Percentiles rank a stretch among this genome's conserved stretches.
phyloP scores from a whole-genome alignment of 768 basidiomycete species.

The Pholiota microspora region DNA sequence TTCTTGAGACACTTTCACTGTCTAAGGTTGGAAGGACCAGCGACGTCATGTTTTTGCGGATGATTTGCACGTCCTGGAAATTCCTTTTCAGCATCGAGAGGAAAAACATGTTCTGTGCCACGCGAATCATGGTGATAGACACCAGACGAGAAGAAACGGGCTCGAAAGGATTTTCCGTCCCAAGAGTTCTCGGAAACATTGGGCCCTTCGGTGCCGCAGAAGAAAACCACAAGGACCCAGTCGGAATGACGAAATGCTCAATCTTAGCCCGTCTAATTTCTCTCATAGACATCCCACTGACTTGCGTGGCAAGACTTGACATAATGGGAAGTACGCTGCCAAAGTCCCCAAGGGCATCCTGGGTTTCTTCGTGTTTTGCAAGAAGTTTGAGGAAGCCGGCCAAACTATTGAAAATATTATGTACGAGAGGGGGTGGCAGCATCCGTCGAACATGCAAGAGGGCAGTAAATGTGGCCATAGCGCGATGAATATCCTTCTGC shows the following conservation, averaged over 20 bases:
- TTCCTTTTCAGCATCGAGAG: slow-evolving; percentile 61
- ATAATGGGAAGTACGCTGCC: slow-evolving; percentile 57
- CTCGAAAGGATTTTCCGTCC: slow-evolving; percentile 35
- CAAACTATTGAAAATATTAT: slow-evolving; percentile 69
- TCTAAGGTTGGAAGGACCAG: slow-evolving; percentile 54
- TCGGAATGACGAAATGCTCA: slow-evolving; percentile 65
- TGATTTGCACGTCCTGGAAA: slow-evolving; percentile 62
- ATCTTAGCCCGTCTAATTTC: slow-evolving; percentile 74
- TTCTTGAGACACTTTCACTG: slow-evolving; percentile 21
- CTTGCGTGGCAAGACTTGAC: slow-evolving; percentile 56
- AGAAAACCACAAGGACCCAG: slow-evolving; percentile 70
- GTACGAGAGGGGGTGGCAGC: slow-evolving; percentile 63
- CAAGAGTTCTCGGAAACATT: slow-evolving; percentile 58
- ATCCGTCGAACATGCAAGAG: slow-evolving; percentile 54
- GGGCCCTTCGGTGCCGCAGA: slow-evolving; percentile 49
- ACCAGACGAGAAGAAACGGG: slow-evolving; percentile 42
- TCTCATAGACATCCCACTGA: slow-evolving; percentile 68
- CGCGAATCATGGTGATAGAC: slow-evolving; percentile 60
- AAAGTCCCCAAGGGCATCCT: slow-evolving; percentile 48
- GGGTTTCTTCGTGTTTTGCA: slow-evolving; percentile 40
- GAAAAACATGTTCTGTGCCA: slow-evolving; percentile 71
- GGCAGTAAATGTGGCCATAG: slow-evolving; percentile 51
- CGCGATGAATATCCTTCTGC: slow-evolving; percentile 41
- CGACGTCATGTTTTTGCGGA: slow-evolving; percentile 64
- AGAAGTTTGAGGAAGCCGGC: slow-evolving; percentile 63